phyloP scores from a whole-genome alignment of 495 filamentous ascomycete genomes.

The Hypoxylon subgilvum region DNA sequence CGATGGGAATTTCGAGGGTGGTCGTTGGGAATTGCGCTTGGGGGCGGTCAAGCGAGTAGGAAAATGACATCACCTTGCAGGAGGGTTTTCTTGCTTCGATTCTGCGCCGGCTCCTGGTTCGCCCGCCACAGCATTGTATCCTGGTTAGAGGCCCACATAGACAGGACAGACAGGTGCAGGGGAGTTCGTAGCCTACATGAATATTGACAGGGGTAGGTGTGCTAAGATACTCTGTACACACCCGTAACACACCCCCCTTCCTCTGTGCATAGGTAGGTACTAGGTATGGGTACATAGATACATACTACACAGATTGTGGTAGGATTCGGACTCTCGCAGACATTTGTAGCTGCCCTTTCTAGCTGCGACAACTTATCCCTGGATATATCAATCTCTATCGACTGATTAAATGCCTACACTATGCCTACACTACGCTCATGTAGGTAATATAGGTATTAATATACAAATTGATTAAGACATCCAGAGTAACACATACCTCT shows the following conservation, averaged over 20 bases:
- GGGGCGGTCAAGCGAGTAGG: conserved; percentile 37
- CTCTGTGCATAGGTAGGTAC: background rate
- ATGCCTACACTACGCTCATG: background rate
- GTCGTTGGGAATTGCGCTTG: conserved; percentile 36
- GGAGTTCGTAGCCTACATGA: conserved; percentile 30
- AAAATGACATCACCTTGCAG: conserved; percentile 34
- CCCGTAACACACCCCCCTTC: conserved; percentile 23
- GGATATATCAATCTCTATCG: conserved; percentile 5
- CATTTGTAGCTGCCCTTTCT: conserved; percentile 13
- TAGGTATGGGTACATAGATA: conserved; percentile 7
- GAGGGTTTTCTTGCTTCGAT: conserved; percentile 26
- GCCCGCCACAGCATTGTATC: conserved; percentile 3
- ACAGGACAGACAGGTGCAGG: conserved; percentile 24
- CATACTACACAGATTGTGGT: conserved; percentile 20
- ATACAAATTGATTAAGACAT: conserved; percentile 2
- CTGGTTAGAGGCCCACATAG: conserved; percentile 18
- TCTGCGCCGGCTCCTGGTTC: conserved; percentile 9
- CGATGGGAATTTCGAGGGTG: conserved; percentile 32
- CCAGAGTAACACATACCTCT: too few relatives aligned
- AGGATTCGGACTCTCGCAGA: conserved; percentile 30
- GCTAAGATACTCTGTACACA: conserved; percentile 19
- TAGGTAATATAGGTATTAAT: conserved; percentile 12
- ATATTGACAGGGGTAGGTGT: conserved; percentile 31
- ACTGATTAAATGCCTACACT: background rate
- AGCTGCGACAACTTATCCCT: background rate